Evolutionary conservation across 208 protist genomes (phyloP).

Genomic region (Leptomonas pyrrhocoris): DNA sequence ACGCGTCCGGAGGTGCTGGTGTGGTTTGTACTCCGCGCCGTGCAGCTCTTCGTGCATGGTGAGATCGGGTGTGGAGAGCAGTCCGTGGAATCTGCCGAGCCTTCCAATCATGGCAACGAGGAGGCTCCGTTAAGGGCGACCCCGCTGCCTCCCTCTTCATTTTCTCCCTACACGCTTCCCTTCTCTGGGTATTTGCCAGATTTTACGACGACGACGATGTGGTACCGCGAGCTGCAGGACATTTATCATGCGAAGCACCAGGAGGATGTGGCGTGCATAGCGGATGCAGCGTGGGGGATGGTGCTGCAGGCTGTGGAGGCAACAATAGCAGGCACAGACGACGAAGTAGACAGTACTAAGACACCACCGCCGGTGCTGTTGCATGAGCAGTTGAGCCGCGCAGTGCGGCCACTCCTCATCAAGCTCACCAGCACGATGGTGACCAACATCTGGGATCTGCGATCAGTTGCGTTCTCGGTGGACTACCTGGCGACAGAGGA

Average conservation of each 20-base stretch:
- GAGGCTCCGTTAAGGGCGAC: background rate
- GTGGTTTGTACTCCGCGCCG: conserved; percentile 35
- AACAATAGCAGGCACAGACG: background rate
- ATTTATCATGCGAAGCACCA: conserved; percentile 72
- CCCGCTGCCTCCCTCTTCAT: background rate
- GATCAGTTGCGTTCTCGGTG: conserved; percentile 29
- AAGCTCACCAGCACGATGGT: conserved; percentile 20
- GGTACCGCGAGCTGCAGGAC: conserved; percentile 89
- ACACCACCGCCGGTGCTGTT: background rate
- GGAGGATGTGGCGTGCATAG: conserved; percentile 47
- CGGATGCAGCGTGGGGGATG: conserved; percentile 25
- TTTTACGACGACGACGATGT: conserved; percentile 94
- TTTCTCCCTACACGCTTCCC: conserved; percentile 52
- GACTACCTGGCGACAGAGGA: conserved; percentile 7
- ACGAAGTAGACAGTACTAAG: background rate
- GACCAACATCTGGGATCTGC: conserved; percentile 52
- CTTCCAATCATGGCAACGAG: background rate
- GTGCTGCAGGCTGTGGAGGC: conserved; percentile 1
- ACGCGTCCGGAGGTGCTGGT: conserved; percentile 31
- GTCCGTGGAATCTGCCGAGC: too few relatives aligned
- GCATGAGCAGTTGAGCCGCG: background rate
- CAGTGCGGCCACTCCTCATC: conserved; percentile 14
- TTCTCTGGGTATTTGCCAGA: conserved; percentile 93
- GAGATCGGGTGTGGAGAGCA: conserved; percentile 9
- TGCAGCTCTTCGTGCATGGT: conserved; percentile 20